phyloP scores from a whole-genome alignment of 2,329 filamentous ascomycete species.

The Mycocentrospora acerina region DNA sequence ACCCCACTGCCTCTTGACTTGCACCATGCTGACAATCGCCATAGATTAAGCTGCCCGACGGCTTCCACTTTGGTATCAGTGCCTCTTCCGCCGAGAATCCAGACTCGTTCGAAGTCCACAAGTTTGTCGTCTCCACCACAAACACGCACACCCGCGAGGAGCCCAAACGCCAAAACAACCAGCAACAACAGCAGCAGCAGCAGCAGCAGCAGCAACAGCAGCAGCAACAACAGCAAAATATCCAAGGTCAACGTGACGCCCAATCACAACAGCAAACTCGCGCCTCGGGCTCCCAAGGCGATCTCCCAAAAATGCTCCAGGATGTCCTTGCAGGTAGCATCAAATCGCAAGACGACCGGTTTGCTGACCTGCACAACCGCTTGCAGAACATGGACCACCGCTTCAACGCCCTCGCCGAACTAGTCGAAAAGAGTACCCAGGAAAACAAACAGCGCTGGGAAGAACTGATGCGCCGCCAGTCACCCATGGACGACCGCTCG shows the following conservation, averaged over 20 bases:
- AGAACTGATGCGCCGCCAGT: constrained; percentile 48
- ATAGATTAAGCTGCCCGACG: constrained; percentile 71
- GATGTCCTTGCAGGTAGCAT: constrained; percentile 49
- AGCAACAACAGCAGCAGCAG: constrained; percentile 35
- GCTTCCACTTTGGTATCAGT: constrained; percentile 83
- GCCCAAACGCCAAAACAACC: constrained; percentile 28
- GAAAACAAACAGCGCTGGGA: constrained; percentile 59
- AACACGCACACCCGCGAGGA: constrained; percentile 39
- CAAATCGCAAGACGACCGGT: constrained; percentile 60
- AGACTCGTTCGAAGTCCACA: constrained; percentile 93
- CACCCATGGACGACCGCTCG: constrained; percentile 34
- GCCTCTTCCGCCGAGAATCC: constrained; percentile 88
- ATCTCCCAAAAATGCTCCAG: constrained; percentile 43
- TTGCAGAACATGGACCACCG: constrained; percentile 73
- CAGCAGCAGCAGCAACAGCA: constrained; percentile 22
- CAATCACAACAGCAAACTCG: constrained; percentile 22
- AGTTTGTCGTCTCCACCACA: constrained; percentile 70
- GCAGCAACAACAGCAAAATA: constrained; percentile 29
- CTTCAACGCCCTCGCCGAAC: constrained; percentile 62
- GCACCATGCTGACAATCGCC: constrained; percentile 4
- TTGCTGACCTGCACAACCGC: constrained; percentile 81
- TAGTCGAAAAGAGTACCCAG: constrained; percentile 55
- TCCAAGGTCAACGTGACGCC: constrained; percentile 33
- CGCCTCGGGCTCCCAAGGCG: constrained; percentile 26
- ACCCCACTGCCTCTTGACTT: neutral